phyloP scores from a whole-genome alignment of 805 yeast species.

The Ogataea salicorniae region DNA sequence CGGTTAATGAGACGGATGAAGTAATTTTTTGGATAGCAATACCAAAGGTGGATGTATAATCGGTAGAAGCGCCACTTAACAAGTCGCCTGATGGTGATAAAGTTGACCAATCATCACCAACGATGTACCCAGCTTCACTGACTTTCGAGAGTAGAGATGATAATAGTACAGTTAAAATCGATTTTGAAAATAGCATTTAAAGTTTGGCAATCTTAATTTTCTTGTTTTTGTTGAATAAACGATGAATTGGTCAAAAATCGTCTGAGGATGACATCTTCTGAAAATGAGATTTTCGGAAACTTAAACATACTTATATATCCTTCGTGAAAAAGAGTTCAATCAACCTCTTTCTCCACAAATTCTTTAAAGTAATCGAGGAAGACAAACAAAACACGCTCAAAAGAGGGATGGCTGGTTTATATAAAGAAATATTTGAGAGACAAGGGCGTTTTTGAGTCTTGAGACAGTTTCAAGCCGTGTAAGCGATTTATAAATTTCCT shows the following conservation, averaged over 20 bases:
- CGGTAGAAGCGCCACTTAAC: slow-evolving; percentile 50
- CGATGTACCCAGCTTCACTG: slow-evolving; percentile 39
- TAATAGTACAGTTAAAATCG: not conserved
- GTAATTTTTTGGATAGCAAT: slow-evolving; percentile 56
- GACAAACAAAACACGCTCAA: slow-evolving; percentile 2
- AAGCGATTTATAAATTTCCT: slow-evolving; percentile 4
- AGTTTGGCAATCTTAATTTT: not conserved
- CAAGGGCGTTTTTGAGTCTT: not conserved
- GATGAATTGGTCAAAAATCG: not conserved
- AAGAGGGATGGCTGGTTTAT: slow-evolving; percentile 10
- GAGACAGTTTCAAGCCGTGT: not conserved
- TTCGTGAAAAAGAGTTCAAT: no score
- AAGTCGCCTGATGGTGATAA: slow-evolving; percentile 55
- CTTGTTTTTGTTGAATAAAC: not conserved
- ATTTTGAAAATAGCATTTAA: not conserved
- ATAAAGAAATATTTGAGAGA: not conserved
- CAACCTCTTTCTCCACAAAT: not conserved
- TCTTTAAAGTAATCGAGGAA: not conserved
- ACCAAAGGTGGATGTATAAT: slow-evolving; percentile 55
- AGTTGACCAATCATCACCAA: slow-evolving; percentile 59
- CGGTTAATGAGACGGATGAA: slow-evolving; percentile 27
- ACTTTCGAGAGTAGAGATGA: slow-evolving; percentile 22
- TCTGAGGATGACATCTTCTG: no score
- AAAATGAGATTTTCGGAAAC: no score
- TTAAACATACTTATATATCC: not conserved